Evolutionary conservation across 805 yeast species (phyloP), one percentile per base, ranked within the genome.

Genomic region (Cyberlindnera maclurae): DNA sequence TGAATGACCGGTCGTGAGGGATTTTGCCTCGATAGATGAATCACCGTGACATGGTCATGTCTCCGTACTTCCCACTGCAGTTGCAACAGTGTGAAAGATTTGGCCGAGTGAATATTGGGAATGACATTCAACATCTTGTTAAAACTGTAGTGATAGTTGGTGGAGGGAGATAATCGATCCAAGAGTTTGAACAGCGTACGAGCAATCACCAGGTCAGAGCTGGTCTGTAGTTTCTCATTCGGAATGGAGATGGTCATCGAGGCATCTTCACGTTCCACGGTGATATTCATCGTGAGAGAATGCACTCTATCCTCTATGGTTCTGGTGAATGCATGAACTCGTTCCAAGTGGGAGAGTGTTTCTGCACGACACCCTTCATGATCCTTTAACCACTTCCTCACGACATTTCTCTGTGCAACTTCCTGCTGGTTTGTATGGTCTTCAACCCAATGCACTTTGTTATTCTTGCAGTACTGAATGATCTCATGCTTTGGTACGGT

Each of bases 391-490:
- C 47, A 45, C 30, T 60, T 58, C 29, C 93, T 63, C 3, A 76
- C 61, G 13, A 67, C 58, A 49, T 84, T 84, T 36, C 95, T 63
- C 28, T 60, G 49, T 0, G 90, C 82, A 33, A 79, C 63, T 9
- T 52, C 49, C 2, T 68, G 59, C 3, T 51, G 50, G 46, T 85
- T 85, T 0, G 90, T 77, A 3, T 60, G 52, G 49, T 85, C 95
- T 49, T 83, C 89, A 52, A 79, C 76, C 90, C 93, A 84, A 0
- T 43, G 35, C 0, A 83, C 45, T 1, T 47, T 39, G 15, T 65
- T 53, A 0, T 38, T 34, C 9, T 38, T 30, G 38, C 88, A 81
- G 11, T 73, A 71, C 0, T 63, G 52, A 5, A 65, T 57, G 3
- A 82, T 61, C 1, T 67, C 64, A 0, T 42, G 11, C 50, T 85